A percentile compares a stretch with the other conserved stretches of the same genome.
Evolutionary conservation across 2,329 filamentous ascomycete species (phyloP).

Genomic region (Arthrocladium fulminans): DNA sequence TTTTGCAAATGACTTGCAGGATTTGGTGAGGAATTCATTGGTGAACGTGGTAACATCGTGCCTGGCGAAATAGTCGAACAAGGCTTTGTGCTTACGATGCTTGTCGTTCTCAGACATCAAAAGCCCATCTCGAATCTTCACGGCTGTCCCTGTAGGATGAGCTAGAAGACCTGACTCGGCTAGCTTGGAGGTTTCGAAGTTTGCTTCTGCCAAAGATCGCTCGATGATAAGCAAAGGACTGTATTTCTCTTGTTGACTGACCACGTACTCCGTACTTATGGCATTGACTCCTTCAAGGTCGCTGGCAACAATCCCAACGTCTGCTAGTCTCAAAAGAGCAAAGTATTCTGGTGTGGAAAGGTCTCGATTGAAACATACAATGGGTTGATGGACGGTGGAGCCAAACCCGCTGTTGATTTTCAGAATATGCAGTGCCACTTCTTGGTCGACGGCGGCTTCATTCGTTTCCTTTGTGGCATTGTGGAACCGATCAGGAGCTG

Average conservation of each 20-base stretch:
- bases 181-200: slow-evolving; percentile 75
- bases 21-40: slow-evolving; percentile 53
- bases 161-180: slow-evolving; percentile 94
- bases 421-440: slow-evolving; percentile 82
- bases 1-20: slow-evolving; percentile 59
- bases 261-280: slow-evolving; percentile 86
- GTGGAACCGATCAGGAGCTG: slow-evolving; percentile 65
- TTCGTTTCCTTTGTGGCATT: slow-evolving; percentile 56
- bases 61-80: slow-evolving; percentile 75
- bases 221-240: slow-evolving; percentile 90
- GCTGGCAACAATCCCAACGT: slow-evolving; percentile 89
- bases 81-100: slow-evolving; percentile 57
- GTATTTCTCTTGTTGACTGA: slow-evolving; percentile 79
- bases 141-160: slow-evolving; percentile 63
- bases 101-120: slow-evolving; percentile 63
- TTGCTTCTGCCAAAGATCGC: slow-evolving; percentile 89
- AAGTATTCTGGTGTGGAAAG: slow-evolving; percentile 63
- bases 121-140: slow-evolving; percentile 64
- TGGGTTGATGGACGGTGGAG: slow-evolving; percentile 90
- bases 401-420: slow-evolving; percentile 88
- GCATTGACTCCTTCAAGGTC: slow-evolving; percentile 98
- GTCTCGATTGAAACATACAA: slow-evolving; percentile 61
- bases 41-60: slow-evolving; percentile 86
- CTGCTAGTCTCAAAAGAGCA: slow-evolving; percentile 78
- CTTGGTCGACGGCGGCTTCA: slow-evolving; percentile 73